Conservation (phyloP, 495 filamentous ascomycete genomes). For the Thozetella sp. region DNA sequence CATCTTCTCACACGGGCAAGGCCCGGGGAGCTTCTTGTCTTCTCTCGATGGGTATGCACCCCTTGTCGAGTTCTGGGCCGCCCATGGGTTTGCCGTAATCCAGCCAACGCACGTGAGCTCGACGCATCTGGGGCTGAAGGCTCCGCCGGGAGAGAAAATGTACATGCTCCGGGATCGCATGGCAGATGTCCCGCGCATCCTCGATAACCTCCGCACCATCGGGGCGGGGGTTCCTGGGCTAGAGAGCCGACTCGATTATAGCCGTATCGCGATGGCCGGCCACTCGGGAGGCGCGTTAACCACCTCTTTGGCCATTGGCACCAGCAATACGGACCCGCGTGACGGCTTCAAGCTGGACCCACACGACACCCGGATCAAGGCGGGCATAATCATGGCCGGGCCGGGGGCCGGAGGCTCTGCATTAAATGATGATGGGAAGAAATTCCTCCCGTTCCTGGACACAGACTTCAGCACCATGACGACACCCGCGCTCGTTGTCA, state of each 20-base stretch:
- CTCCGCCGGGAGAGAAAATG: conserved; percentile 20
- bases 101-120: conserved; percentile 48
- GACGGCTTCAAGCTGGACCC: conserved; percentile 9
- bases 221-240: conserved; percentile 29
- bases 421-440: conserved; percentile 16
- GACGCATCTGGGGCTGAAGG: conserved; percentile 22
- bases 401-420: conserved; percentile 27
- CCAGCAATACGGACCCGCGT: conserved; percentile 29
- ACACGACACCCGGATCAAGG: conserved; percentile 35
- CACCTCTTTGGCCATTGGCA: conserved; percentile 35
- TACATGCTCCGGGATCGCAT: conserved; percentile 33
- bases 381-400: conserved; percentile 34
- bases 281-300: conserved; percentile 44
- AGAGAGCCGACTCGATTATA: conserved; percentile 29
- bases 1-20: conserved; percentile 43
- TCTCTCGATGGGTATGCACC: conserved; percentile 46
- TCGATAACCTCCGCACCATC: conserved; percentile 36
- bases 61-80: conserved; percentile 44
- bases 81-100: conserved; percentile 46
- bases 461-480: conserved; percentile 37
- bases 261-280: conserved; percentile 37
- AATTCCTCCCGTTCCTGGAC: conserved; percentile 26
- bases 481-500: conserved; percentile 36
- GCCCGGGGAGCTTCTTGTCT: conserved; percentile 39
- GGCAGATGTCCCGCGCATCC: conserved; percentile 33